Evolutionary conservation across 1,139 yeast genomes (phyloP), one percentile per base, ranked within the genome.

Genomic region (Blastobotrys raffinosifermentans): DNA sequence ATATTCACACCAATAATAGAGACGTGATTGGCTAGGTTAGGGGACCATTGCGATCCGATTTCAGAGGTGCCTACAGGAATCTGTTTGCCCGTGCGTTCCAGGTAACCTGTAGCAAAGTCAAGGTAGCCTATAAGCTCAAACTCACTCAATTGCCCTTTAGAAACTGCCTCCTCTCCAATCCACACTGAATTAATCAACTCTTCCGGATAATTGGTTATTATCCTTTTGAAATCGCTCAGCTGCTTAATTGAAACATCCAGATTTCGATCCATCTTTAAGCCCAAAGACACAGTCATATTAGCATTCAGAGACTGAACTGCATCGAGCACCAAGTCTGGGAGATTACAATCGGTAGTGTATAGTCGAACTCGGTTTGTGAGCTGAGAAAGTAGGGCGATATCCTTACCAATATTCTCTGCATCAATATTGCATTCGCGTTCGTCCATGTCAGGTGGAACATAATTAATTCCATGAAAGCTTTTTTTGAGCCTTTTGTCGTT

Each of bases 281-380:
- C 87, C 53, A 80, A 54, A 0, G 83, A 61, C 19, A 81, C 54
- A 0, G 79, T 72, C 68, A 80, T 66, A 46, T 77, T 69, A 29
- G 79, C 54, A 16, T 69, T 61, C 39, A 77, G 57, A 4, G 65
- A 64, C 33, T 63, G 58, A 11, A 81, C 73, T 0, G 84, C 73
- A 13, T 72, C 70, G 33, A 81, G 56, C 13, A 78, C 70, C 29
- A 60, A 56, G 15, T 67, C 72, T 1, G 72, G 69, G 51, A 79
- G 86, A 30, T 69, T 58, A 48, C 89, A 80, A 44, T 77, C 83
- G 45, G 77, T 72, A 0, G 84, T 82, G 49, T 75, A 77, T 4
- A 75, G 68, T 46, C 80, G 64, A 9, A 81, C 55, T 44, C 75
- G 69, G 1, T 69, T 66, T 0, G 89, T 80, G 0, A 79, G 65